Evolutionary conservation across 768 basidiomycete species (phyloP).

Genomic region (Cyathus striatus): DNA sequence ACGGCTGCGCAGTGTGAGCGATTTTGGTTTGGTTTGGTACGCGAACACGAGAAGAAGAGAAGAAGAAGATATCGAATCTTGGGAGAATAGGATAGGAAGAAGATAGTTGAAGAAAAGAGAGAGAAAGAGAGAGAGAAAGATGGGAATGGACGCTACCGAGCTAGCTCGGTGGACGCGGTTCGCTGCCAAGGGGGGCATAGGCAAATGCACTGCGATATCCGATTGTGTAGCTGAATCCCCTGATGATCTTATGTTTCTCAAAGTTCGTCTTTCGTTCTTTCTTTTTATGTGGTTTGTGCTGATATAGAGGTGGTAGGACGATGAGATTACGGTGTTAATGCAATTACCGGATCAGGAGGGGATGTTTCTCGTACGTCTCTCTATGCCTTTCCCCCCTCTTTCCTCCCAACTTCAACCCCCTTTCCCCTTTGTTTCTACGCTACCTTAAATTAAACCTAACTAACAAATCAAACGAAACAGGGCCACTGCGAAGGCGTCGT

Average conservation of each 20-base stretch:
- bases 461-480: too few species aligned
- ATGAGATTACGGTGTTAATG: conserved; percentile 75
- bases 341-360: conserved; percentile 53
- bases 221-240: conserved; percentile 73
- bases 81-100: too few species aligned
- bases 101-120: too few species aligned
- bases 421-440: too few species aligned
- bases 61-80: too few species aligned
- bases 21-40: too few species aligned
- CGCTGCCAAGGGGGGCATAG: conserved; percentile 82
- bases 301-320: conserved; percentile 42
- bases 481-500: conserved; percentile 88
- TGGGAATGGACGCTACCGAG: conserved; percentile 63
- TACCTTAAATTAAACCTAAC: too few species aligned
- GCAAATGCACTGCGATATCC: conserved; percentile 64
- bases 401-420: background rate
- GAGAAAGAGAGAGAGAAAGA: too few species aligned
- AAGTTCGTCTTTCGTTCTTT: conserved; percentile 38
- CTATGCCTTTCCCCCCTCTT: background rate
- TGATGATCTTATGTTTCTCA: conserved; percentile 84
- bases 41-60: too few species aligned
- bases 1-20: too few species aligned
- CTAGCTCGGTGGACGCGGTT: conserved; percentile 81
- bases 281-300: background rate
- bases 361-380: conserved; percentile 49